A percentile compares a stretch with the other conserved stretches of the same genome.
Evolutionary conservation across 768 basidiomycete species (phyloP).

Genomic region (Naganishia friedmannii): DNA sequence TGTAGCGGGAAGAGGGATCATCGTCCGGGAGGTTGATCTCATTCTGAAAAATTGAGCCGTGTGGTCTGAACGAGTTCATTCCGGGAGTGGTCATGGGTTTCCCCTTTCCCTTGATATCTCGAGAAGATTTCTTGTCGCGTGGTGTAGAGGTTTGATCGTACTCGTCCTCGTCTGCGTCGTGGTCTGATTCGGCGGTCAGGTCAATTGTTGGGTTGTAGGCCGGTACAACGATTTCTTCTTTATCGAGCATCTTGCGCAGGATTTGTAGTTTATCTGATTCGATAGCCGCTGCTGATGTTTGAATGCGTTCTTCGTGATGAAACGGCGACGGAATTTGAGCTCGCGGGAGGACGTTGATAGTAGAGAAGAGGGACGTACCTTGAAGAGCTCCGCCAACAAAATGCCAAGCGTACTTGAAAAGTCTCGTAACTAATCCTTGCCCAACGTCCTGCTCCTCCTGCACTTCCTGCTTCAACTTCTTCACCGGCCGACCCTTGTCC

Average conservation of each 20-base stretch:
- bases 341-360: neutral
- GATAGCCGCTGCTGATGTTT: neutral
- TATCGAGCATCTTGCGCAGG: conserved; percentile 16
- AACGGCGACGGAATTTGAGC: neutral
- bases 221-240: conserved; percentile 15
- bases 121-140: neutral
- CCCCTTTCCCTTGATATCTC: neutral
- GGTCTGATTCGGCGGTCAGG: conserved; percentile 6
- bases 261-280: conserved; percentile 18
- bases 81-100: neutral
- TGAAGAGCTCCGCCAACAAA: neutral
- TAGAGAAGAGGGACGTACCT: neutral
- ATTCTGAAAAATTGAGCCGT: conserved; percentile 12
- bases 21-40: conserved; percentile 23
- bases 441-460: neutral
- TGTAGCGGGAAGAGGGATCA: neutral
- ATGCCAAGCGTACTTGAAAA: conserved; percentile 21
- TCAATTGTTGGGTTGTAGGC: conserved; percentile 7
- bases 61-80: neutral
- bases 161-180: neutral
- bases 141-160: neutral
- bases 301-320: neutral
- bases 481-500: neutral
- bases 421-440: neutral
- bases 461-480: conserved; percentile 12